Percentiles rank a stretch among this genome's conserved stretches.
These are phyloP conservation scores for Globisporangium spinosum DNA, from an alignment of 352 stramenopile species.

Conservation along the genomic window DNA sequence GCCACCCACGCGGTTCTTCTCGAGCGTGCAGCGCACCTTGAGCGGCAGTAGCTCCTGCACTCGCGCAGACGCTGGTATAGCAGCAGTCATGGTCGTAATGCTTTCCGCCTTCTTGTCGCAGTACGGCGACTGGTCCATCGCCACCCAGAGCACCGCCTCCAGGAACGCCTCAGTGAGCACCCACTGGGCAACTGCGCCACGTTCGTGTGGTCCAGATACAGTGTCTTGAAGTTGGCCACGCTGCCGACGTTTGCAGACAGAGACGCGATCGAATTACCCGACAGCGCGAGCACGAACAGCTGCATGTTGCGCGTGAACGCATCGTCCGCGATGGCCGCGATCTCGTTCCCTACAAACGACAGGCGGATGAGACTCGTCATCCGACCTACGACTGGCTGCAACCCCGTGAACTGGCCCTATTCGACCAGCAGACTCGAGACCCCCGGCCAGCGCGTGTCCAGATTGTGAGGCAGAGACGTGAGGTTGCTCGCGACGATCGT, in stretches of 20 bases:
- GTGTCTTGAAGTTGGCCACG: conserved; percentile 11
- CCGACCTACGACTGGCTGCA: background rate
- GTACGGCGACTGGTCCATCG: background rate
- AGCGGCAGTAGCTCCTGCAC: conserved; percentile 9
- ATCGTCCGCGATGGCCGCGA: conserved; percentile 4
- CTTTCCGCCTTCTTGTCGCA: background rate
- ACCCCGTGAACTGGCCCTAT: background rate
- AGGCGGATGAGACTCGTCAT: conserved; percentile 13
- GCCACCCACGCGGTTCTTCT: conserved; percentile 13
- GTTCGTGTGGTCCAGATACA: conserved; percentile 12
- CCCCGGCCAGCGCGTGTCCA: conserved; percentile 9
- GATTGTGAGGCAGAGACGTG: conserved; percentile 9
- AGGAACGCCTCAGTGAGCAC: conserved; percentile 10
- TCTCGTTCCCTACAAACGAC: conserved; percentile 13
- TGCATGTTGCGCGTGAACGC: conserved; percentile 4
- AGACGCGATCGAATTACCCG: conserved; percentile 4
- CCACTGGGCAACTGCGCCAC: conserved; percentile 5
- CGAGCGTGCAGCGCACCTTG: conserved; percentile 13
- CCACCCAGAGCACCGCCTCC: conserved; percentile 12
- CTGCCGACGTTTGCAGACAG: conserved; percentile 2
- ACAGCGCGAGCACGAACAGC: conserved; percentile 13
- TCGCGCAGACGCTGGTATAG: background rate
- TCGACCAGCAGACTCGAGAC: conserved; percentile 12
- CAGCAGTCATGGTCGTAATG: background rate
- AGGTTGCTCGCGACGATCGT: conserved; percentile 16